These are phyloP conservation scores for Oehlia diaphana DNA, from an alignment of 192 early-diverging fungal species.

Conservation along the genomic window DNA sequence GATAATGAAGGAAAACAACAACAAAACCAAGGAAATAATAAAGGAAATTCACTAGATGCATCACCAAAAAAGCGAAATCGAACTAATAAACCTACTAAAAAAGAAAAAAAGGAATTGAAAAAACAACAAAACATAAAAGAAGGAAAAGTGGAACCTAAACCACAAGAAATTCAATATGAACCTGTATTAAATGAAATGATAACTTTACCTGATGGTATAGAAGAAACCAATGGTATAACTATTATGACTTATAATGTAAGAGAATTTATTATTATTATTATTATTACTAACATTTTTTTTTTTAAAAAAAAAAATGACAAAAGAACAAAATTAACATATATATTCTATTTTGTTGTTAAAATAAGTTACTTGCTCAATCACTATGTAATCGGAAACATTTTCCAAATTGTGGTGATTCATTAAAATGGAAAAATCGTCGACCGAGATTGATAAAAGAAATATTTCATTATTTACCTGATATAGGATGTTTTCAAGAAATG, in stretches of 20 bases:
- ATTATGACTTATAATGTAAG: conserved; percentile 30
- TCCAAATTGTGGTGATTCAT: conserved; percentile 22
- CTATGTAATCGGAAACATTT: not conserved
- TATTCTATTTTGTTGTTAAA: too few relatives aligned
- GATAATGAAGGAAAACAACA: not conserved
- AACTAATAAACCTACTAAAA: not conserved
- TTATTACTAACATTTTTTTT: not conserved
- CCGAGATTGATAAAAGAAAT: conserved; percentile 21
- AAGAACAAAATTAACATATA: not conserved
- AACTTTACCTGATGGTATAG: not conserved
- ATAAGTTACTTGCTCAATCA: conserved; percentile 20
- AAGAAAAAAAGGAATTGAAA: not conserved
- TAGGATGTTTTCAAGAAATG: conserved; percentile 29
- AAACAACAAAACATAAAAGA: not conserved
- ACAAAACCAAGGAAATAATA: not conserved
- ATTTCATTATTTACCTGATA: conserved; percentile 22
- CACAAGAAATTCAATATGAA: not conserved
- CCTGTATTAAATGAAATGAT: conserved; percentile 21
- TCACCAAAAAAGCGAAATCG: not conserved
- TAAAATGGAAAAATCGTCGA: conserved; percentile 29
- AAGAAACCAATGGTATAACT: not conserved
- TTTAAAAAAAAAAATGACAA: not conserved
- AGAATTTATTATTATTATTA: not conserved
- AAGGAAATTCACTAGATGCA: not conserved
- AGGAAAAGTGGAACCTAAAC: not conserved